These are phyloP conservation scores for Phaeolepiota aurea DNA, from an alignment of 768 basidiomycete genomes.

Conservation along the genomic window DNA sequence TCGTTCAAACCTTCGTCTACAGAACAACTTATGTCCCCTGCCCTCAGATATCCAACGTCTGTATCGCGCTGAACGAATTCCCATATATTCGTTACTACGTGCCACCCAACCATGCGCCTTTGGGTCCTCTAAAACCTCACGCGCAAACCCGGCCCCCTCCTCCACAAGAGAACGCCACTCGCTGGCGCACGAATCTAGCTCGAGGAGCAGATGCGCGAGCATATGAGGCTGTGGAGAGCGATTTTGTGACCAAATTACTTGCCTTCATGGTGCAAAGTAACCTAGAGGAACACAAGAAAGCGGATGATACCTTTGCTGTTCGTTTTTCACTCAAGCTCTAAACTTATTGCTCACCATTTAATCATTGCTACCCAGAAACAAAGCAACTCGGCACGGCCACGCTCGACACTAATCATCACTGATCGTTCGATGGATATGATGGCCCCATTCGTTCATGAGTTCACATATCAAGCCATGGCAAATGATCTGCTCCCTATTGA, in stretches of 20 bases:
- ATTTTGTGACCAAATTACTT: slow-evolving; percentile 73
- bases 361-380: slow-evolving; percentile 34
- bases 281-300: slow-evolving; percentile 81
- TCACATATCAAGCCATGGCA: slow-evolving; percentile 99
- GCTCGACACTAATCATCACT: slow-evolving; percentile 81
- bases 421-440: slow-evolving; percentile 95
- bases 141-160: slow-evolving; percentile 57
- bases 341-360: slow-evolving; percentile 2
- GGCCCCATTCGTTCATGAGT: slow-evolving; percentile 91
- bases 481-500: slow-evolving; percentile 89
- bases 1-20: background rate
- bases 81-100: slow-evolving; percentile 92
- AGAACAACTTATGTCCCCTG: background rate
- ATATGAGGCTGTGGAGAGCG: slow-evolving; percentile 62
- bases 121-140: slow-evolving; percentile 75
- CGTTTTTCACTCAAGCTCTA: too few relatives aligned
- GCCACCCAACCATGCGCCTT: slow-evolving; percentile 72
- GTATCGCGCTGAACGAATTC: slow-evolving; percentile 85
- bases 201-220: slow-evolving; percentile 62
- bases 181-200: slow-evolving; percentile 80
- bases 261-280: slow-evolving; percentile 80
- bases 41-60: slow-evolving; percentile 77
- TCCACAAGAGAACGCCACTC: slow-evolving; percentile 50
- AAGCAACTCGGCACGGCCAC: slow-evolving; percentile 51
- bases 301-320: slow-evolving; percentile 84